Evolutionary conservation across 148 eudicot genomes (phyloP).

Genomic region (Spergularia marina): DNA sequence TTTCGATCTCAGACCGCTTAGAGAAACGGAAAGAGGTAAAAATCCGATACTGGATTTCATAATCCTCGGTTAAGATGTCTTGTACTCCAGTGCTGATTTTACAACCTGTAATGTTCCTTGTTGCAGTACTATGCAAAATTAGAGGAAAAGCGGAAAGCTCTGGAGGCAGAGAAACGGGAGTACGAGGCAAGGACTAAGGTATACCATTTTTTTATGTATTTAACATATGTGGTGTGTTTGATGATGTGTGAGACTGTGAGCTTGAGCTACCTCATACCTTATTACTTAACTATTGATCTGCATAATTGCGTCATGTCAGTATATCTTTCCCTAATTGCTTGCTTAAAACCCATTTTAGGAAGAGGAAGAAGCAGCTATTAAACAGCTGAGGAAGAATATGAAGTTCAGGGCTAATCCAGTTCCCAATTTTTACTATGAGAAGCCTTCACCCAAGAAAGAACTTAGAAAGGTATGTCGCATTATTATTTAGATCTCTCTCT

Average conservation of each 20-base stretch:
- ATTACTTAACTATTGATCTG: neutral
- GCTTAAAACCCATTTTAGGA: constrained; percentile 44
- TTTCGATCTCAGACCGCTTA: constrained; percentile 49
- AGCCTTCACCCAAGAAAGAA: constrained; percentile 89
- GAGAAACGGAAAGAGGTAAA: constrained; percentile 83
- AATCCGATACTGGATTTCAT: neutral
- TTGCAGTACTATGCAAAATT: constrained; percentile 70
- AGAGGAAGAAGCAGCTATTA: constrained; percentile 76
- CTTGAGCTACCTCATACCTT: neutral
- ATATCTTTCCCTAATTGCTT: neutral
- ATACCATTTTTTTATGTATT: neutral
- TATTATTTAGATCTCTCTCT: neutral
- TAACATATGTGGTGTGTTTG: no score
- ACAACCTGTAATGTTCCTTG: constrained; percentile 1
- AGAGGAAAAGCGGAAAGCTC: constrained; percentile 80
- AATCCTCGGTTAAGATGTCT: neutral
- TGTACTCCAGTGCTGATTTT: constrained; percentile 7
- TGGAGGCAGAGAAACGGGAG: constrained; percentile 78
- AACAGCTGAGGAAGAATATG: constrained; percentile 80
- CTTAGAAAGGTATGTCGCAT: constrained; percentile 69
- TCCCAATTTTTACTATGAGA: constrained; percentile 81
- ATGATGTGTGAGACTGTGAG: neutral
- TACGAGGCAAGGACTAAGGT: constrained; percentile 89
- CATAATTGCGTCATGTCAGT: constrained; percentile 5
- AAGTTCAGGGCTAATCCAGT: constrained; percentile 78